These are phyloP conservation scores for Beta vulgaris DNA, from an alignment of 148 eudicot species.

Conservation along the genomic window DNA sequence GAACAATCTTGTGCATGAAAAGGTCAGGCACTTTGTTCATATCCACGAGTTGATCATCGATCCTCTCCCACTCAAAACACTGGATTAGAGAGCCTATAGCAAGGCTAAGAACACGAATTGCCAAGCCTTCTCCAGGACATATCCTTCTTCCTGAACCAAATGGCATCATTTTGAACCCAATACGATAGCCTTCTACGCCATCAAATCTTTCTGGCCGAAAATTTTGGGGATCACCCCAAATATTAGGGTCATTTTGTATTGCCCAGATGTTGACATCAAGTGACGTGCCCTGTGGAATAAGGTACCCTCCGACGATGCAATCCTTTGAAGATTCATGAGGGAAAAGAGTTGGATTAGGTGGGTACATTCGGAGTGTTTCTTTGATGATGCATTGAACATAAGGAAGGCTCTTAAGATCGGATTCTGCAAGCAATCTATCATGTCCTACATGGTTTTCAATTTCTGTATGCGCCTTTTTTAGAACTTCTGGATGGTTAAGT, in stretches of 20 bases:
- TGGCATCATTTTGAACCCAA: slow-evolving; percentile 29
- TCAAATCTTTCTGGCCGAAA: slow-evolving; percentile 34
- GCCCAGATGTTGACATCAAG: slow-evolving; percentile 11
- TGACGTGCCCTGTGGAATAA: background rate
- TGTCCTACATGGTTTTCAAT: slow-evolving; percentile 7
- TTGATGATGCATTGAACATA: slow-evolving; percentile 14
- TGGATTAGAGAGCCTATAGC: slow-evolving; percentile 23
- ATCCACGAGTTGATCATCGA: slow-evolving; percentile 21
- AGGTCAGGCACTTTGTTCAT: slow-evolving; percentile 10
- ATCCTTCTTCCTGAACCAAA: slow-evolving; percentile 33
- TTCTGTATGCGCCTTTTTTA: slow-evolving; percentile 2
- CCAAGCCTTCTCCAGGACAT: slow-evolving; percentile 29
- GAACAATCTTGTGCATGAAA: slow-evolving; percentile 12
- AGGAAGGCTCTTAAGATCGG: slow-evolving; percentile 7
- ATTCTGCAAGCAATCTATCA: slow-evolving; percentile 5
- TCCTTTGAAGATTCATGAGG: slow-evolving; percentile 16
- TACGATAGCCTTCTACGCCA: slow-evolving; percentile 13
- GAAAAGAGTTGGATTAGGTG: background rate
- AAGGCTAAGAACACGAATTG: slow-evolving; percentile 12
- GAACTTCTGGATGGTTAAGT: slow-evolving; percentile 18
- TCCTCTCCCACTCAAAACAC: slow-evolving; percentile 33
- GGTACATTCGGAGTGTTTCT: slow-evolving; percentile 21
- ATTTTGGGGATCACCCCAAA: slow-evolving; percentile 22
- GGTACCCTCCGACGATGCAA: slow-evolving; percentile 8
- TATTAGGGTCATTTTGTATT: no score